Percentiles rank a stretch among this genome's conserved stretches.
Conservation (phyloP, 2,329 filamentous ascomycete species). For the Xylogone sp. region DNA sequence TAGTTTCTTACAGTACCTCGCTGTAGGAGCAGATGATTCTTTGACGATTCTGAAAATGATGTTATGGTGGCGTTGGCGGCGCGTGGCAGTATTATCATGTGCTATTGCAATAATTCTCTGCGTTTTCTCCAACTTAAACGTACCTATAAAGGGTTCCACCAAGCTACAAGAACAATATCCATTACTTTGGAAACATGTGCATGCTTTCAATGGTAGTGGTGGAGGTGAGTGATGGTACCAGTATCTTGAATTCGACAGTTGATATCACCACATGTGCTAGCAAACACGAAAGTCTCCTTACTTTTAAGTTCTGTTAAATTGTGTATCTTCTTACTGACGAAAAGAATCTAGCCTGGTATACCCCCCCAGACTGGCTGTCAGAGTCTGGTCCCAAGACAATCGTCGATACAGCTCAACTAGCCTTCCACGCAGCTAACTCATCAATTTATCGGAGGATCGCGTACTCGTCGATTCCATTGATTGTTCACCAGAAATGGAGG, state of each 20-base stretch:
- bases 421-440: constrained; percentile 1
- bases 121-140: background rate
- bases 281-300: background rate
- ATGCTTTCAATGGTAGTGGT: background rate
- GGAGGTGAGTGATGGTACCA: background rate
- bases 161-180: background rate
- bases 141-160: background rate
- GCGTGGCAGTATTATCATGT: background rate
- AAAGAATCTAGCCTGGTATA: constrained; percentile 4
- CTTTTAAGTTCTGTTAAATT: background rate
- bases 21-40: background rate
- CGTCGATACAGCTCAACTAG: constrained; percentile 24
- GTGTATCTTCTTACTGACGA: constrained; percentile 1
- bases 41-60: background rate
- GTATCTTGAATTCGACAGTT: background rate
- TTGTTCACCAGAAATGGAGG: constrained; percentile 32
- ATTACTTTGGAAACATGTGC: background rate
- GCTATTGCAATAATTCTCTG: background rate
- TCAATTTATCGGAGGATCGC: constrained; percentile 15
- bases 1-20: background rate
- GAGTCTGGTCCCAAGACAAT: constrained; percentile 18
- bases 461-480: constrained; percentile 25
- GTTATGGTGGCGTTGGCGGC: background rate
- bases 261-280: background rate
- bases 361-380: constrained; percentile 1